Evolutionary conservation across 108 stramenopile species (phyloP), one percentile per base, ranked within the genome.

Genomic region (Discostella stelligeroides): DNA sequence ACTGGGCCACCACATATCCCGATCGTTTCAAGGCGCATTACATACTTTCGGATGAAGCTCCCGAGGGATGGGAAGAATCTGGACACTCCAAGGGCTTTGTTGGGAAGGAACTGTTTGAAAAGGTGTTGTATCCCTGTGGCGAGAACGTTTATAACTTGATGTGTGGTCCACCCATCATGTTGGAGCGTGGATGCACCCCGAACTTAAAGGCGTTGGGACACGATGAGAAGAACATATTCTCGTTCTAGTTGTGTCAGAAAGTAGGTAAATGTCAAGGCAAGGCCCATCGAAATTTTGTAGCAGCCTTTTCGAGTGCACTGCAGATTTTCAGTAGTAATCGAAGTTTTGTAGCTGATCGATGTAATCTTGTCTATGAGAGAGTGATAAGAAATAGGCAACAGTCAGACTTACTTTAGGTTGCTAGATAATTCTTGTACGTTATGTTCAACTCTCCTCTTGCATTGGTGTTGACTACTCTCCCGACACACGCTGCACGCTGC

Each of bases 131-230:
- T 25, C 73, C 85, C 43, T 68, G 92, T 46, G 80, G 72, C 34
- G 74, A 81, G 10, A 87, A 84, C 61, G 83, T 83, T 17, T 88
- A 82, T 73, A 95, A 89, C 66, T 86, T 99, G 56, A 95, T 98
- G 94, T 99, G 98, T 71, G 98, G 98, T 34, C 98, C 98, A 7
- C 97, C 97, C 23, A 86, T 96, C 59, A 99, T 99, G 98, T 58
- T 99, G 48, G 93, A 96, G 15, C 89, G 83, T 30, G 97, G 92
- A 50, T 91, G 90, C 69, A 87, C 75, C 27, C 92, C 92, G 12
- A 90, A 87, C 72, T 78, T 87, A 66, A 74, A 59, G 37, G 81
- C 87, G 15, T 70, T 94, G 55, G 81, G 84, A 18, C 92, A 94
- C 68, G 61, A 65, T 14, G 85, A 84, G 55, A 64, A 69, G 24